Conservation (phyloP, 352 stramenopile genomes). For the Phytophthora sp. region DNA sequence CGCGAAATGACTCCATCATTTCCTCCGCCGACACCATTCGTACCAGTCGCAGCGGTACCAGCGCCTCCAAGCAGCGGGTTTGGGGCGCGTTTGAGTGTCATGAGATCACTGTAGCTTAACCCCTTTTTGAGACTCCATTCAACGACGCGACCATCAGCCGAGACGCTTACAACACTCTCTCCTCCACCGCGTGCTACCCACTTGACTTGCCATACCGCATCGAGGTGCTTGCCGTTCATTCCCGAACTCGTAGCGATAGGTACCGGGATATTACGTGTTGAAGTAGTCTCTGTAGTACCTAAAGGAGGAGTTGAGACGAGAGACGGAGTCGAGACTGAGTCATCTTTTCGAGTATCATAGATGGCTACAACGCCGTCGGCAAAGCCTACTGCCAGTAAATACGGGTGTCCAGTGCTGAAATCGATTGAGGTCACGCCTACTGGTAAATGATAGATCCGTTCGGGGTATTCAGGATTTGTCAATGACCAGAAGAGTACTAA, state of each 20-base stretch:
- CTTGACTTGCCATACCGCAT: slow-evolving; percentile 93
- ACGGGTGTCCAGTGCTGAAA: slow-evolving; percentile 87
- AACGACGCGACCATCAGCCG: slow-evolving; percentile 90
- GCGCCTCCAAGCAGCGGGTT: slow-evolving; percentile 66
- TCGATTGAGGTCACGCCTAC: slow-evolving; percentile 90
- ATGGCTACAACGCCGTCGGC: slow-evolving; percentile 91
- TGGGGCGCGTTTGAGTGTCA: slow-evolving; percentile 90
- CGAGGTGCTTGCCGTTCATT: slow-evolving; percentile 80
- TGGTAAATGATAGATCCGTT: slow-evolving; percentile 84
- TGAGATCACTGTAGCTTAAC: slow-evolving; percentile 86
- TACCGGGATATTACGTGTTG: slow-evolving; percentile 31
- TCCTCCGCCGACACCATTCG: slow-evolving; percentile 21
- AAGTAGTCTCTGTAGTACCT: not conserved
- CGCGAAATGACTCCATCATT: slow-evolving; percentile 84
- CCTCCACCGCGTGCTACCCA: slow-evolving; percentile 91
- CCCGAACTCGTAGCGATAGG: slow-evolving; percentile 66
- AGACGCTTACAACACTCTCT: slow-evolving; percentile 92
- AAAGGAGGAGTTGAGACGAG: slow-evolving; percentile 3
- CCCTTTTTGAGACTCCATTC: slow-evolving; percentile 95
- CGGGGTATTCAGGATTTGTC: slow-evolving; percentile 92
- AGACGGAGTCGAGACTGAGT: slow-evolving; percentile 25
- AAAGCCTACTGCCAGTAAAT: slow-evolving; percentile 90
- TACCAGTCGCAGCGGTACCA: slow-evolving; percentile 52
- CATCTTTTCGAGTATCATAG: slow-evolving; percentile 88
- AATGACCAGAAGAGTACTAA: slow-evolving; percentile 94